Evolutionary conservation across 2,329 filamentous ascomycete species (phyloP), one percentile per base, ranked within the genome.

Genomic region (Trichoderma breve): DNA sequence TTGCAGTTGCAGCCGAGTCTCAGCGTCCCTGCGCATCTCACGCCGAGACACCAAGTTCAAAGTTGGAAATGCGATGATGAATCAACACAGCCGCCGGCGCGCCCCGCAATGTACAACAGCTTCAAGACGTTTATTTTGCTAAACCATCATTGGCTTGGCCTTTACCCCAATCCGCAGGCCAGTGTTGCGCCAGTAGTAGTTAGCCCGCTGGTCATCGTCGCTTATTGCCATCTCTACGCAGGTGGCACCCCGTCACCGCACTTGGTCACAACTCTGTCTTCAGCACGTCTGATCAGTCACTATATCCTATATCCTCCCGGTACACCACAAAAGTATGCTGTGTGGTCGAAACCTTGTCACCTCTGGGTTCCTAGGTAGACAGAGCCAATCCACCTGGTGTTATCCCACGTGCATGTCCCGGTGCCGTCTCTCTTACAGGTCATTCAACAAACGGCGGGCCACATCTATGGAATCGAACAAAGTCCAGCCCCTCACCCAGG

Each of bases 111-210:
- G 47, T 14, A 30, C 21, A 53, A 39, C 47, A 18, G 30, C 47
- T 66, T 36, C 43, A 53, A 53, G 47, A 14, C 21, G 9, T 53
- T 24, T 53, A 14, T 12, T 66, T 26, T 66, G 30, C 53, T 24
- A 18, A n/a, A 21, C 47, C 12, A 26, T 18, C 32, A 61, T 65
- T 53, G 26, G 47, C 4, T 30, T 32, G 55, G 15, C 55, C 28
- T 21, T 63, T 64, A 64, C 61, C 39, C 62, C 62, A 53, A 65
- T 51, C 8, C 43, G n/a, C n/a, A 65, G 39, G n/a, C 62, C 43
- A 51, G 43, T 21, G n/a, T 21, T 51, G 43, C n/a, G n/a, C 62
- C 47, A 24, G 47, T 12, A 53, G n/a, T 12, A 24, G 21, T 11
- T 24, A 53, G 47, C 21, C 21, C 6, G 21, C 9, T 21, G 21